These are phyloP conservation scores for Backusella psychrophila DNA, from an alignment of 192 early-diverging fungal species.

Conservation along the genomic window DNA sequence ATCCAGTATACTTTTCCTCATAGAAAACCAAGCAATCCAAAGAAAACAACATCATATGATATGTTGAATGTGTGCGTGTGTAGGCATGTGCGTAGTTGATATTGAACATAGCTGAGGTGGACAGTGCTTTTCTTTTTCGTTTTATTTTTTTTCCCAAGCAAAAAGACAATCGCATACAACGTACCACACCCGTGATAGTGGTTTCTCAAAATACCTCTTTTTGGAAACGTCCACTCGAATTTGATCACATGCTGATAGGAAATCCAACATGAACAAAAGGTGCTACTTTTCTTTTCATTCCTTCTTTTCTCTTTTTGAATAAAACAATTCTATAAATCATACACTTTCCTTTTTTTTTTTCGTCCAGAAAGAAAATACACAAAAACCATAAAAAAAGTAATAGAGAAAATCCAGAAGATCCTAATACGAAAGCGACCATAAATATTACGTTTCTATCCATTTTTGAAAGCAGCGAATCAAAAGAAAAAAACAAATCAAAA, in stretches of 20 bases:
- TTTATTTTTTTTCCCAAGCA: neutral
- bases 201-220: neutral
- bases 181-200: neutral
- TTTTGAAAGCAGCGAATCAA: neutral
- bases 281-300: neutral
- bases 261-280: neutral
- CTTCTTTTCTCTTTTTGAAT: slow-evolving; percentile 7
- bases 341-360: neutral
- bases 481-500: neutral
- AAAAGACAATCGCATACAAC: neutral
- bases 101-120: neutral
- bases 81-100: neutral
- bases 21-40: neutral
- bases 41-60: neutral
- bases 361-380: neutral
- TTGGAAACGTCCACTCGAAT: neutral
- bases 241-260: neutral
- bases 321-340: neutral
- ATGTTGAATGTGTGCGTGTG: neutral
- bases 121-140: neutral
- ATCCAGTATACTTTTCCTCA: neutral
- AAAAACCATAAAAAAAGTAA: neutral
- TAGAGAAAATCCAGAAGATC: neutral
- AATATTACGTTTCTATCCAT: neutral
- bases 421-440: neutral